These are phyloP conservation scores for Candida sojae DNA, from an alignment of 1,139 yeast genomes.

Conservation along the genomic window DNA sequence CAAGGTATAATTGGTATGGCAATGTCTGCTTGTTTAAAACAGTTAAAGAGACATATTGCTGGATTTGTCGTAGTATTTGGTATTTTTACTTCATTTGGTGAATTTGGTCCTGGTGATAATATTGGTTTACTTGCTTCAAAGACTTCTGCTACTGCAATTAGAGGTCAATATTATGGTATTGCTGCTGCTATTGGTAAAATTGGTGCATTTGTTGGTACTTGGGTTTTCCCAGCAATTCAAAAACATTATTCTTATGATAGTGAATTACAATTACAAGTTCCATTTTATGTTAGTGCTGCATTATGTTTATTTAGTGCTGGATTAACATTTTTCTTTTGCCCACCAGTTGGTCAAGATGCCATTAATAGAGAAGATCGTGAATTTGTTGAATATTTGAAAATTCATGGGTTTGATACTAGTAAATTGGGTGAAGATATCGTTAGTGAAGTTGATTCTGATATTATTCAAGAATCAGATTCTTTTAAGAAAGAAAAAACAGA, in stretches of 20 bases:
- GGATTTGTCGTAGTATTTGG: slow-evolving; percentile 87
- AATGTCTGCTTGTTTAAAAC: slow-evolving; percentile 72
- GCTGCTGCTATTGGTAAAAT: slow-evolving; percentile 91
- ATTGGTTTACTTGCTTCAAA: slow-evolving; percentile 87
- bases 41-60: slow-evolving; percentile 61
- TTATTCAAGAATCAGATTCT: slow-evolving; percentile 5
- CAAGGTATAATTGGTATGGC: slow-evolving; percentile 85
- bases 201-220: slow-evolving; percentile 92
- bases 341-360: slow-evolving; percentile 81
- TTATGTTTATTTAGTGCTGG: slow-evolving; percentile 73
- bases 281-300: slow-evolving; percentile 81
- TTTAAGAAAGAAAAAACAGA: slow-evolving; percentile 3
- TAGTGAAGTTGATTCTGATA: too few species aligned
- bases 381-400: slow-evolving; percentile 63
- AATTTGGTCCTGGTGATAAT: slow-evolving; percentile 93
- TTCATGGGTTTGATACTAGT: slow-evolving; percentile 58
- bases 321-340: slow-evolving; percentile 70
- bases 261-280: slow-evolving; percentile 63
- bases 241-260: slow-evolving; percentile 32
- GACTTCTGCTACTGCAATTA: slow-evolving; percentile 80
- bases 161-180: slow-evolving; percentile 89
- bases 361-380: slow-evolving; percentile 73
- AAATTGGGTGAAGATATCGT: slow-evolving; percentile 51
- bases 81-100: slow-evolving; percentile 82
- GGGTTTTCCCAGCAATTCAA: slow-evolving; percentile 77